Conservation (phyloP, 257 asterid species). For the Solanum dulcamara region DNA sequence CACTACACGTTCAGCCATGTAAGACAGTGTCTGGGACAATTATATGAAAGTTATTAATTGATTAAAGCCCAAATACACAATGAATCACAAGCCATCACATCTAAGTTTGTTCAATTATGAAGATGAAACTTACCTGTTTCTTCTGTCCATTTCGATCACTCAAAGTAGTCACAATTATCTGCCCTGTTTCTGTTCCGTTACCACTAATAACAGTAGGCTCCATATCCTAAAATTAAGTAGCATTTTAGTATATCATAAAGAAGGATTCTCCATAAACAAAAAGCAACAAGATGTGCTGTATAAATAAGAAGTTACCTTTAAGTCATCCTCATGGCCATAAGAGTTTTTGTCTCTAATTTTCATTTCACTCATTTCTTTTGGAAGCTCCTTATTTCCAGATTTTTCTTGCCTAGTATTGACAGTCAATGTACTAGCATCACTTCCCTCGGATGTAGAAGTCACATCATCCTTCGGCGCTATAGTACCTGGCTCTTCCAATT, state of each 20-base stretch:
- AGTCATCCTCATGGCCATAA: conserved; percentile 26
- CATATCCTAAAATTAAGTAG: conserved; percentile 30
- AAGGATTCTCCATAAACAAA: background rate
- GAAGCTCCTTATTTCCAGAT: conserved; percentile 28
- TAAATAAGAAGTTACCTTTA: conserved; percentile 34
- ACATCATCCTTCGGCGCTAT: conserved; percentile 16
- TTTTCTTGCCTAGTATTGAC: conserved; percentile 19
- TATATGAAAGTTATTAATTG: background rate
- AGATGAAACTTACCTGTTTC: conserved; percentile 46
- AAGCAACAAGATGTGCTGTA: background rate
- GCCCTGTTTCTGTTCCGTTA: conserved; percentile 83
- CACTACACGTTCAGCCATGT: conserved; percentile 82
- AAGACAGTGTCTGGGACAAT: conserved; percentile 58
- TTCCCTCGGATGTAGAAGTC: conserved; percentile 22
- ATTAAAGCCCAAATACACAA: background rate
- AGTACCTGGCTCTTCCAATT: conserved; percentile 17
- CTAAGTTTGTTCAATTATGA: background rate
- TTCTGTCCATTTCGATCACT: conserved; percentile 67
- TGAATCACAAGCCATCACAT: background rate
- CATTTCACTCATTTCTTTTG: conserved; percentile 22
- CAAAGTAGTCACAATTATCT: conserved; percentile 66
- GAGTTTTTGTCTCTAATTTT: conserved; percentile 24
- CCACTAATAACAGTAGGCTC: conserved; percentile 77
- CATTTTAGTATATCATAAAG: background rate
- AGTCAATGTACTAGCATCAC: conserved; percentile 26